Evolutionary conservation across 345 rosid species (phyloP).

Genomic region (Citrus sinensis): DNA sequence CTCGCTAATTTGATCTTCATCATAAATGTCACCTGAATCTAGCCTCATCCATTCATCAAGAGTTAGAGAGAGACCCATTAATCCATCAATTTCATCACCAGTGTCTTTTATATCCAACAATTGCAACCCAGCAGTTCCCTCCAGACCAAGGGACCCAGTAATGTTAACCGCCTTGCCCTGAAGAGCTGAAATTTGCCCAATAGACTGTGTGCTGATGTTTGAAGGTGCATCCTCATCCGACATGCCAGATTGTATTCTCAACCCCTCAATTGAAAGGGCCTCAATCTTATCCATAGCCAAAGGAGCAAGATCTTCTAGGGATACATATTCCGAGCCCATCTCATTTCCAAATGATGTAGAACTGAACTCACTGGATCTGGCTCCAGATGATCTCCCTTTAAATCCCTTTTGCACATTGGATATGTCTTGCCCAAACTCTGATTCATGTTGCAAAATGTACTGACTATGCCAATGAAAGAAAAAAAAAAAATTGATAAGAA

Average conservation of each 20-base stretch:
- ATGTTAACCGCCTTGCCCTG: constrained; percentile 58
- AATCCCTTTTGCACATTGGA: constrained; percentile 28
- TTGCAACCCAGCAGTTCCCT: constrained; percentile 87
- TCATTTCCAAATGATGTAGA: constrained; percentile 37
- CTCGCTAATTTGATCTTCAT: constrained; percentile 76
- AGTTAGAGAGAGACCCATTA: constrained; percentile 85
- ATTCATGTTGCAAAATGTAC: constrained; percentile 35
- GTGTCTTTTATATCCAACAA: constrained; percentile 62
- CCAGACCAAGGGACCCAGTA: constrained; percentile 63
- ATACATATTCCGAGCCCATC: constrained; percentile 64
- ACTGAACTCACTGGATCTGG: constrained; percentile 32
- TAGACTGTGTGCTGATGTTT: constrained; percentile 61
- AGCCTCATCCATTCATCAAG: constrained; percentile 93
- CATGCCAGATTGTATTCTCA: constrained; percentile 92
- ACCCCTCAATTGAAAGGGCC: constrained; percentile 92
- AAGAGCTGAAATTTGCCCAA: constrained; percentile 71
- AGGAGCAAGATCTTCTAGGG: constrained; percentile 95
- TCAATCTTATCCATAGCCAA: constrained; percentile 97
- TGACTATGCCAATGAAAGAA: constrained; percentile 43
- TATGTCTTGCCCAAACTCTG: constrained; percentile 31
- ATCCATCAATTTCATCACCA: constrained; percentile 59
- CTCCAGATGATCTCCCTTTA: constrained; percentile 35
- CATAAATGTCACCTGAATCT: constrained; percentile 83
- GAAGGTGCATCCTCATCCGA: constrained; percentile 68
- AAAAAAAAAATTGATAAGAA: constrained; percentile 18